phyloP scores from a whole-genome alignment of 2,329 filamentous ascomycete genomes.

The Tolypocladium cylindrosporum region DNA sequence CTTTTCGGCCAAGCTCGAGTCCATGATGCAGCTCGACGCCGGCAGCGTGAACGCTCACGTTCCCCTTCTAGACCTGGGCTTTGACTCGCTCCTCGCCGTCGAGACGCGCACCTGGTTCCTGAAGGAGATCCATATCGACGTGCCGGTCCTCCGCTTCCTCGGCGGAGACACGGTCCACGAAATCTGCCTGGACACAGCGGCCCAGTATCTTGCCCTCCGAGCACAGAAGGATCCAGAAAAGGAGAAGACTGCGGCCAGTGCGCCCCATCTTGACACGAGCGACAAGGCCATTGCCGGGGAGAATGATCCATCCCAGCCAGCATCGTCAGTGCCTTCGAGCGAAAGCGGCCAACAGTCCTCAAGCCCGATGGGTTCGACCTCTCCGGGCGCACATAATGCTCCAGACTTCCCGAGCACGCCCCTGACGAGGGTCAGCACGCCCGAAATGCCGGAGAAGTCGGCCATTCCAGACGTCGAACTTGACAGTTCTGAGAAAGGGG shows the following conservation, averaged over 20 bases:
- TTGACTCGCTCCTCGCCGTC: slow-evolving; percentile 17
- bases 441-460: not conserved
- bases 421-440: not conserved
- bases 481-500: not conserved
- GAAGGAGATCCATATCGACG: slow-evolving; percentile 31
- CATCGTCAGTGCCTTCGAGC: not conserved
- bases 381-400: not conserved
- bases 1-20: not conserved
- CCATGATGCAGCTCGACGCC: not conserved
- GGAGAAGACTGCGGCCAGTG: not conserved
- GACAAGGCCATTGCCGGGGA: not conserved
- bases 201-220: not conserved
- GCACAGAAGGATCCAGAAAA: not conserved
- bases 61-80: slow-evolving; percentile 10
- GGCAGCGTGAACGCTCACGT: slow-evolving; percentile 1
- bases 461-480: not conserved
- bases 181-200: not conserved
- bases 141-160: slow-evolving; percentile 32
- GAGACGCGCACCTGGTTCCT: slow-evolving; percentile 37
- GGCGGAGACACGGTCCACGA: slow-evolving; percentile 2
- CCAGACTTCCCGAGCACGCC: not conserved
- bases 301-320: not conserved
- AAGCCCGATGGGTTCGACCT: not conserved
- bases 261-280: not conserved
- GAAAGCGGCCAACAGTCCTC: not conserved